phyloP scores from a whole-genome alignment of 352 stramenopile species.

The Phytopythium montanum region DNA sequence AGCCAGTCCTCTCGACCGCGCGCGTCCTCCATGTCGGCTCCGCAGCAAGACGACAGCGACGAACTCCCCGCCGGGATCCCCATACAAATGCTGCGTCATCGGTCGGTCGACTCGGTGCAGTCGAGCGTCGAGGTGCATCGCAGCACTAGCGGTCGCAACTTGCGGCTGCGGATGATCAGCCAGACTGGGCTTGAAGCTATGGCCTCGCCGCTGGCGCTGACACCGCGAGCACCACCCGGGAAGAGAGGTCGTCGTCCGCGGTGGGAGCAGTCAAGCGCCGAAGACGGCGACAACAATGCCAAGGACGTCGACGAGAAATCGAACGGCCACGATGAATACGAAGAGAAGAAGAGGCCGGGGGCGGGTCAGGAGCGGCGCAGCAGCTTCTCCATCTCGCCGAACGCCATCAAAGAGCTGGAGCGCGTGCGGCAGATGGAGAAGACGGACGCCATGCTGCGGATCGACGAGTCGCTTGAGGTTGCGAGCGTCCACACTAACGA shows the following conservation, averaged over 20 bases:
- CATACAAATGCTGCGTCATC: not conserved
- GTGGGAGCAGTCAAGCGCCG: not conserved
- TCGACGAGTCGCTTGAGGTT: slow-evolving; percentile 20
- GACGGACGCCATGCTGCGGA: slow-evolving; percentile 14
- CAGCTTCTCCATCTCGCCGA: slow-evolving; percentile 60
- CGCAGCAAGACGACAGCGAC: not conserved
- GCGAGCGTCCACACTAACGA: slow-evolving; percentile 4
- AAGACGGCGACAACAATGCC: not conserved
- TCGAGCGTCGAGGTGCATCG: slow-evolving; percentile 40
- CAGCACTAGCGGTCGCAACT: slow-evolving; percentile 45
- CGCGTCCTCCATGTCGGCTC: not conserved
- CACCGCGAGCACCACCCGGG: slow-evolving; percentile 37
- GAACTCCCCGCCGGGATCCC: not conserved
- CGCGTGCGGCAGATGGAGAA: slow-evolving; percentile 19
- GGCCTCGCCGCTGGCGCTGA: slow-evolving; percentile 34
- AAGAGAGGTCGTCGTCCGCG: slow-evolving; percentile 22
- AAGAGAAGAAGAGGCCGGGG: slow-evolving; percentile 4
- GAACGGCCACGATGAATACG: not conserved
- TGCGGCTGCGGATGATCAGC: slow-evolving; percentile 41
- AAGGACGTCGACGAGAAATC: no score
- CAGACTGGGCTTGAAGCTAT: slow-evolving; percentile 25
- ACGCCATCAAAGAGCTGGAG: slow-evolving; percentile 44
- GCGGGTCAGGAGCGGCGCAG: slow-evolving; percentile 41
- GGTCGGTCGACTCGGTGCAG: slow-evolving; percentile 5
- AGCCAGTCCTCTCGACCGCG: not conserved